These are phyloP conservation scores for Neurospora sp. DNA, from an alignment of 2,329 filamentous ascomycete genomes.

Conservation along the genomic window DNA sequence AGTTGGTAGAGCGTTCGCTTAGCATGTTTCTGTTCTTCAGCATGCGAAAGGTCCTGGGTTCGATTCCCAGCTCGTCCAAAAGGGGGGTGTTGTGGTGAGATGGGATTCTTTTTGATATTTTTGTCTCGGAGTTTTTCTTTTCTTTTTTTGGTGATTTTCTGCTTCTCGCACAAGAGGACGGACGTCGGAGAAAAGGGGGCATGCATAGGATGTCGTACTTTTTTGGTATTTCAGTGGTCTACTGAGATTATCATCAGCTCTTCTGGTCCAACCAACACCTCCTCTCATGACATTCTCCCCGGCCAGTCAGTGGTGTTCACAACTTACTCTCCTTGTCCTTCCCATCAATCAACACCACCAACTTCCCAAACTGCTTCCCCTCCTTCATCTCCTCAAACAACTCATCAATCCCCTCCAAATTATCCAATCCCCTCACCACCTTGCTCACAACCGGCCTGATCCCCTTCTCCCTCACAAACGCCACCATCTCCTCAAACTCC, in stretches of 20 bases:
- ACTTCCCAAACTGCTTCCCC: slow-evolving; percentile 82
- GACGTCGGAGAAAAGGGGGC: no score
- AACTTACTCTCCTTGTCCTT: slow-evolving; percentile 8
- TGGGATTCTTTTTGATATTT: not conserved
- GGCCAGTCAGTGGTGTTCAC: not conserved
- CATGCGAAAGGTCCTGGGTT: not conserved
- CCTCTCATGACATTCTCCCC: not conserved
- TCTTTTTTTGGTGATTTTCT: no score
- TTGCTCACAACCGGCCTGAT: slow-evolving; percentile 72
- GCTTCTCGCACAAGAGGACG: no score
- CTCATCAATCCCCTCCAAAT: slow-evolving; percentile 67
- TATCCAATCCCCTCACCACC: slow-evolving; percentile 61
- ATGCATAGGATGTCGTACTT: no score
- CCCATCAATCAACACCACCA: slow-evolving; percentile 62
- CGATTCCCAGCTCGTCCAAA: not conserved
- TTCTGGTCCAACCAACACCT: not conserved
- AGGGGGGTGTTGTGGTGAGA: not conserved
- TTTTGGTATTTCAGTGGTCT: no score
- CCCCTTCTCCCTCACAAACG: slow-evolving; percentile 64
- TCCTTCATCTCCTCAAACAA: slow-evolving; percentile 84
- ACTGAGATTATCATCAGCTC: not conserved
- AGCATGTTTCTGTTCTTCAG: no score
- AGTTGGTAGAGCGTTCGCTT: not conserved
- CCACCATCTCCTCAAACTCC: slow-evolving; percentile 87
- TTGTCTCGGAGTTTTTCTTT: no score